Conservation (phyloP, 208 protist genomes). For the Leptomonas seymouri region DNA sequence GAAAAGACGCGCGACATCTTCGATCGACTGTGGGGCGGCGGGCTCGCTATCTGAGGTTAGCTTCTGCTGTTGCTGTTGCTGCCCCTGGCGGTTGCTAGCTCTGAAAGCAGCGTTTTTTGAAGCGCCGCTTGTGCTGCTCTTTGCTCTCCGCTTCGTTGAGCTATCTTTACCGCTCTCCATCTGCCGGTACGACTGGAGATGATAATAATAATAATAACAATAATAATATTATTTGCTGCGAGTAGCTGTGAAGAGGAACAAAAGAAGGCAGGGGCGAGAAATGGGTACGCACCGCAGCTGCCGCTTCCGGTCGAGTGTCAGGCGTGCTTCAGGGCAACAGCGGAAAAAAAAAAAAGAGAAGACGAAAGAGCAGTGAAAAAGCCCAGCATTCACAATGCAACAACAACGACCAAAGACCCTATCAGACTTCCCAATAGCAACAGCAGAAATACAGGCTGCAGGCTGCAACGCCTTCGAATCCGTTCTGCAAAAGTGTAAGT, state of each 20-base stretch:
- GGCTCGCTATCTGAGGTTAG: background rate
- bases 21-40: slow-evolving; percentile 17
- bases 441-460: no score
- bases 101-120: background rate
- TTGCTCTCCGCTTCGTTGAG: background rate
- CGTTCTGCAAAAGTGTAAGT: no score
- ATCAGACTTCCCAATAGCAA: no score
- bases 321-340: no score
- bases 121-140: background rate
- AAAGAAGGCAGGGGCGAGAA: no score
- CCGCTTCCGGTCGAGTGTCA: no score
- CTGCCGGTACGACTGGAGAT: background rate
- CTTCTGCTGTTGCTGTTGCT: background rate
- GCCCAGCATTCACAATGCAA: no score
- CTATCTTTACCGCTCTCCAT: background rate
- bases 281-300: no score
- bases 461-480: no score
- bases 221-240: background rate
- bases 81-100: background rate
- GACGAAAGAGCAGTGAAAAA: no score
- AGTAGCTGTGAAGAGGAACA: background rate
- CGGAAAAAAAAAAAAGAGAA: no score
- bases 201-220: background rate
- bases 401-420: no score
- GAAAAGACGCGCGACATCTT: slow-evolving; percentile 31